Evolutionary conservation across 1,139 yeast species (phyloP).

Genomic region (Candida sp.): DNA sequence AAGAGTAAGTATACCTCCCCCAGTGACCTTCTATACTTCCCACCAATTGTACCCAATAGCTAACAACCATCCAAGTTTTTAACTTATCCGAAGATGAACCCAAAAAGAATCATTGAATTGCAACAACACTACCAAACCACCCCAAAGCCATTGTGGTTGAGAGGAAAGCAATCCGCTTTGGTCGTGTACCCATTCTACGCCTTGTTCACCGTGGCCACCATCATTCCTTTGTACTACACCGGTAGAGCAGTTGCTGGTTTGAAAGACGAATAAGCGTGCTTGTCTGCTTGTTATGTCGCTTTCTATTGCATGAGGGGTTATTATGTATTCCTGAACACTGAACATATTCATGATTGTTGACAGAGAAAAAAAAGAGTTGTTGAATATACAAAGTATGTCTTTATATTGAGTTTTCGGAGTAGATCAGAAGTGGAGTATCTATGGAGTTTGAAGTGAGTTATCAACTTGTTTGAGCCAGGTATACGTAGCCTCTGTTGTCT

Average conservation of each 20-base stretch:
- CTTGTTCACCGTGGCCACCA: conserved; percentile 74
- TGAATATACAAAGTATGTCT: neutral
- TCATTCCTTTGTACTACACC: conserved; percentile 72
- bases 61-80: neutral
- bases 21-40: neutral
- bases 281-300: neutral
- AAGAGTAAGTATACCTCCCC: neutral
- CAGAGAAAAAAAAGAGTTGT: neutral
- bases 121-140: conserved; percentile 79
- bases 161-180: conserved; percentile 75
- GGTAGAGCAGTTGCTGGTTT: conserved; percentile 62
- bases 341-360: too few species aligned
- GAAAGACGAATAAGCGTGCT: conserved; percentile 9
- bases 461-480: too few species aligned
- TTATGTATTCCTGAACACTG: neutral
- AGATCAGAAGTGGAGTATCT: too few species aligned
- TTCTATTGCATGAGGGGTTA: neutral
- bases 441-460: too few species aligned
- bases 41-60: neutral
- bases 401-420: too few species aligned
- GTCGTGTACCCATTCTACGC: conserved; percentile 92
- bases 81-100: conserved; percentile 38
- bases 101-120: conserved; percentile 72
- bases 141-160: conserved; percentile 76
- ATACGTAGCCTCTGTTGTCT: too few species aligned